A percentile compares a stretch with the other conserved stretches of the same genome.
phyloP scores from a whole-genome alignment of 331 rosid species.

The Malus hybrid region DNA sequence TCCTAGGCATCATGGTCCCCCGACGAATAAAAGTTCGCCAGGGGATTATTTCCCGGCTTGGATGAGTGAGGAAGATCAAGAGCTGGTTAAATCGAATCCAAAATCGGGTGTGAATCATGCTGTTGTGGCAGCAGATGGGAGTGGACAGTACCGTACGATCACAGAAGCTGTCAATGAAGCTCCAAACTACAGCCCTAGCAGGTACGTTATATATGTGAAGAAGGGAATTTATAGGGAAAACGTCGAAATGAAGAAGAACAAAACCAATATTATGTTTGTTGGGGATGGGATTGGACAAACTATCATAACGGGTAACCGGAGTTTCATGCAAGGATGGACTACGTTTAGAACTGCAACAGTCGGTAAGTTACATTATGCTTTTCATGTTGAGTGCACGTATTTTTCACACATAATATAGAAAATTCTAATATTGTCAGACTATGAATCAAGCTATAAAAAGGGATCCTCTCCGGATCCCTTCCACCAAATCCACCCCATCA shows the following conservation, averaged over 20 bases:
- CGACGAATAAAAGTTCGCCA: neutral
- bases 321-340: constrained; percentile 96
- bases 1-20: constrained; percentile 16
- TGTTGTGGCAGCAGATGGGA: constrained; percentile 77
- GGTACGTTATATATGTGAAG: constrained; percentile 64
- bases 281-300: constrained; percentile 90
- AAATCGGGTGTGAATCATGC: constrained; percentile 35
- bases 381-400: neutral
- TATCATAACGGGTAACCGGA: constrained; percentile 52
- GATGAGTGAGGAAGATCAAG: constrained; percentile 63
- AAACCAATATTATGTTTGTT: constrained; percentile 68
- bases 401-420: no score
- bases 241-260: constrained; percentile 71
- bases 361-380: constrained; percentile 35
- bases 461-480: no score
- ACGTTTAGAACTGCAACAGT: constrained; percentile 90
- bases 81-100: constrained; percentile 38
- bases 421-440: no score
- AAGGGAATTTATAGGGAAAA: constrained; percentile 72
- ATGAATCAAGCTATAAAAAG: no score
- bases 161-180: constrained; percentile 76
- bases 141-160: constrained; percentile 59
- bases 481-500: no score
- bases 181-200: constrained; percentile 46
- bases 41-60: constrained; percentile 45